Evolutionary conservation across 164 flowering plant species (phyloP).

Genomic region (Tinospora cordifolia): DNA sequence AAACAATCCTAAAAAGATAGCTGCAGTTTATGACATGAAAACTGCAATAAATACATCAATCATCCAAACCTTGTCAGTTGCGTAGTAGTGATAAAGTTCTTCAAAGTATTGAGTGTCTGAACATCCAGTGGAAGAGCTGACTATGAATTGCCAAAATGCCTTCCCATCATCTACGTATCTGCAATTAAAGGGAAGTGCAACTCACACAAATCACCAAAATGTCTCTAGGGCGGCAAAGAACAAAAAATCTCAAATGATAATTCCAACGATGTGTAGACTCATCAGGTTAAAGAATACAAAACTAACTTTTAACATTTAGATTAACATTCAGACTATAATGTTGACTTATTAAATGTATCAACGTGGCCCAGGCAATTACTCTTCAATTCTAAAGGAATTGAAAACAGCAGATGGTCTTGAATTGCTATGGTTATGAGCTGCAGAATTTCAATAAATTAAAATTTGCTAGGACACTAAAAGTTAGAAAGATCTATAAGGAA

Average conservation of each 20-base stretch:
- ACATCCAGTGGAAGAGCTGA: slow-evolving; percentile 89
- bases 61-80: slow-evolving; percentile 71
- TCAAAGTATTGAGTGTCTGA: slow-evolving; percentile 90
- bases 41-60: neutral
- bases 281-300: neutral
- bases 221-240: too few relatives aligned
- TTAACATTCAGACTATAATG: neutral
- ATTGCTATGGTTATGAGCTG: too few relatives aligned
- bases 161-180: slow-evolving; percentile 92
- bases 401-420: too few relatives aligned
- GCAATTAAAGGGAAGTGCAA: slow-evolving; percentile 19
- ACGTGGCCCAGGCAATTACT: too few relatives aligned
- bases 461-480: too few relatives aligned
- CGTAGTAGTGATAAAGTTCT: slow-evolving; percentile 84
- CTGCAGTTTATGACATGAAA: neutral
- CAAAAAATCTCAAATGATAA: neutral
- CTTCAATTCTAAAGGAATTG: too few relatives aligned
- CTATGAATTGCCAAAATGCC: slow-evolving; percentile 95
- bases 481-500: too few relatives aligned
- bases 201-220: neutral
- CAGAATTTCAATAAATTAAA: too few relatives aligned
- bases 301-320: neutral
- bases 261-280: neutral
- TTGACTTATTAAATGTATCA: neutral
- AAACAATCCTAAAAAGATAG: neutral